These are phyloP conservation scores for Cordyceps javanica DNA, from an alignment of 2,329 filamentous ascomycete species.

Conservation along the genomic window DNA sequence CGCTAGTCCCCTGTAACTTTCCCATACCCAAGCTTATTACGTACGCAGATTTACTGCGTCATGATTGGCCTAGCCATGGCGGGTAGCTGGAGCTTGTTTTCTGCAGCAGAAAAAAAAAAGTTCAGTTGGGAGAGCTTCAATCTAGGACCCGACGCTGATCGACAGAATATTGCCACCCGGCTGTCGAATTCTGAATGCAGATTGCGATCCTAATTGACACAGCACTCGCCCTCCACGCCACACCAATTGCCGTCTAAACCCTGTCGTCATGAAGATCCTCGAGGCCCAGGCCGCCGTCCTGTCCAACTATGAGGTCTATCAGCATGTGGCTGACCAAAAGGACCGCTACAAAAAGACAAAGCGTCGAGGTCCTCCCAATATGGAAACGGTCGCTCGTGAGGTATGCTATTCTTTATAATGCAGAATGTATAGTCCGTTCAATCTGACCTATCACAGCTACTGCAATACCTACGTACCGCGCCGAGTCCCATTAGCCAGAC, in stretches of 20 bases:
- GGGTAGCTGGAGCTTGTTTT: background rate
- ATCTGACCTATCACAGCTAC: slow-evolving; percentile 36
- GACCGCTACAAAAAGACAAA: slow-evolving; percentile 45
- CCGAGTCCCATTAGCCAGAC: slow-evolving; percentile 52
- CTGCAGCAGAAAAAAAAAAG: background rate
- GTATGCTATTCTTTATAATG: slow-evolving; percentile 33
- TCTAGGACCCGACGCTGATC: background rate
- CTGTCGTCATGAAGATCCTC: slow-evolving; percentile 58
- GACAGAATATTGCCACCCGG: background rate
- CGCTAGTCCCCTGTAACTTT: background rate
- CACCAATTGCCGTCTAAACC: too few relatives aligned
- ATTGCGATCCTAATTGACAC: background rate
- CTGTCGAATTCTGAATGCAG: background rate
- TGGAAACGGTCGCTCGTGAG: slow-evolving; percentile 58
- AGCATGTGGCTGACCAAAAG: slow-evolving; percentile 54
- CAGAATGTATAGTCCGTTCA: background rate
- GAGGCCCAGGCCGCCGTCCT: slow-evolving; percentile 64
- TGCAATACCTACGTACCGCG: slow-evolving; percentile 51
- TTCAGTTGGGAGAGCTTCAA: slow-evolving; percentile 5
- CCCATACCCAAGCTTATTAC: background rate
- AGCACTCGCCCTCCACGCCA: background rate
- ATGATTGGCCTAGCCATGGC: background rate
- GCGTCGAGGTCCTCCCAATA: slow-evolving; percentile 48
- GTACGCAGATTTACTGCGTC: background rate
- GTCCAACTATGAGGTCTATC: slow-evolving; percentile 68